These are phyloP conservation scores for Fusarium chaquense DNA, from an alignment of 2,329 filamentous ascomycete species.

Conservation along the genomic window DNA sequence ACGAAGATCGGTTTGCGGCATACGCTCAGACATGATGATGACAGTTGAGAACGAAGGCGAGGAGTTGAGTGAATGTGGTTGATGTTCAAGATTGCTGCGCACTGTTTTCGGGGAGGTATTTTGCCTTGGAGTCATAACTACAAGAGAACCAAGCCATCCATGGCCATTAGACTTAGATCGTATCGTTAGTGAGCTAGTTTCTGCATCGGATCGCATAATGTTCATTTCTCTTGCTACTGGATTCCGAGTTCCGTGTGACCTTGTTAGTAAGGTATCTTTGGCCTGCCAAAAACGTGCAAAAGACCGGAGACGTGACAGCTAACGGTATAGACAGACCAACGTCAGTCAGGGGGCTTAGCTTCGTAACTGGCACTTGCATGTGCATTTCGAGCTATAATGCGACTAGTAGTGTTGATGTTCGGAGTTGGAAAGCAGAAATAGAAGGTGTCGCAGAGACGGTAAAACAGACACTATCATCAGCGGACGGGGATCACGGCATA, in stretches of 20 bases:
- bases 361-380: background rate
- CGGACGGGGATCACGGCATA: background rate
- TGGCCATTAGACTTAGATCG: background rate
- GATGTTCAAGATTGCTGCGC: slow-evolving; percentile 14
- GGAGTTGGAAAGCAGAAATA: background rate
- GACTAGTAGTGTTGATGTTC: background rate
- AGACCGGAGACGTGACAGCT: slow-evolving; percentile 1
- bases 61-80: slow-evolving; percentile 10
- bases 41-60: background rate
- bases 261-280: background rate
- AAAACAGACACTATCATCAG: background rate
- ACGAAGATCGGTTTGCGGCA: slow-evolving; percentile 59
- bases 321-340: slow-evolving; percentile 6
- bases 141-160: slow-evolving; percentile 1
- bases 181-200: slow-evolving; percentile 6
- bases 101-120: slow-evolving; percentile 15
- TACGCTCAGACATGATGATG: slow-evolving; percentile 39
- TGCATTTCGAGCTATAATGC: background rate
- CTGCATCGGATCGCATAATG: background rate
- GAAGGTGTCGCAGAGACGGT: background rate
- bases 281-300: slow-evolving; percentile 8
- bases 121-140: slow-evolving; percentile 17
- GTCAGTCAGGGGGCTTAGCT: slow-evolving; percentile 40
- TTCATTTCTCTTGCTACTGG: background rate
- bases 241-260: background rate